Evolutionary conservation across 495 filamentous ascomycete species (phyloP).

Genomic region (Chaetomium tenue): DNA sequence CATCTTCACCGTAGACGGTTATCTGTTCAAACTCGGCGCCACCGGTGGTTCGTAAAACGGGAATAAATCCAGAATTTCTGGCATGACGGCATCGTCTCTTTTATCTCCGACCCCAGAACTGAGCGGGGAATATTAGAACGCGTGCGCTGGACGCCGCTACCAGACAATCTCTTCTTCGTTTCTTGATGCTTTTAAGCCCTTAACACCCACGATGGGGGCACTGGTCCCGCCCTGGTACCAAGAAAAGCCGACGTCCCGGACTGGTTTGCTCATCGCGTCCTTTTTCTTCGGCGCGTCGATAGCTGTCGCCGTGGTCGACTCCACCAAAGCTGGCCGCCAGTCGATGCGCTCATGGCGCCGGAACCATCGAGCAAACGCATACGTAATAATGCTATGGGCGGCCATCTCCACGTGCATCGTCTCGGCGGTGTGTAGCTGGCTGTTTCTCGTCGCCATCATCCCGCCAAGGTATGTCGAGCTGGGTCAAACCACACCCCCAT

Average conservation of each 20-base stretch:
- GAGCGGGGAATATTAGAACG: neutral
- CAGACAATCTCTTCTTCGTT: neutral
- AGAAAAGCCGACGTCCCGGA: neutral
- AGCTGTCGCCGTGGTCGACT: constrained; percentile 25
- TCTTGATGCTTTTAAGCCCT: neutral
- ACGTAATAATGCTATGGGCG: constrained; percentile 39
- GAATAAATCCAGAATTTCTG: too few relatives aligned
- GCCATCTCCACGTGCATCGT: constrained; percentile 24
- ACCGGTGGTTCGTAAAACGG: too few relatives aligned
- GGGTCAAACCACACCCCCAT: too few relatives aligned
- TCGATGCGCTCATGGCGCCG: constrained; percentile 27
- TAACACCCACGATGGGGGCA: constrained; percentile 12
- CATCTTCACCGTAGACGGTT: too few relatives aligned
- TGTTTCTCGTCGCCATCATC: constrained; percentile 28
- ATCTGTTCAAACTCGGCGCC: too few relatives aligned
- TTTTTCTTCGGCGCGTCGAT: constrained; percentile 35
- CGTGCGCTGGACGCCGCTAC: neutral
- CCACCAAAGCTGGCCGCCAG: constrained; percentile 31
- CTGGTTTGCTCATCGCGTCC: constrained; percentile 30
- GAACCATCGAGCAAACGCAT: constrained; percentile 19
- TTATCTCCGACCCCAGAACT: too few relatives aligned
- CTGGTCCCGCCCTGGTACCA: constrained; percentile 32
- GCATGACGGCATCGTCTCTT: too few relatives aligned
- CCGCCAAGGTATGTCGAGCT: constrained; percentile 23
- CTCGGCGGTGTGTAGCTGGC: constrained; percentile 30